Evolutionary conservation across 306 rosid species (phyloP), one percentile per base, ranked within the genome.

Genomic region (Vigna trinervia): DNA sequence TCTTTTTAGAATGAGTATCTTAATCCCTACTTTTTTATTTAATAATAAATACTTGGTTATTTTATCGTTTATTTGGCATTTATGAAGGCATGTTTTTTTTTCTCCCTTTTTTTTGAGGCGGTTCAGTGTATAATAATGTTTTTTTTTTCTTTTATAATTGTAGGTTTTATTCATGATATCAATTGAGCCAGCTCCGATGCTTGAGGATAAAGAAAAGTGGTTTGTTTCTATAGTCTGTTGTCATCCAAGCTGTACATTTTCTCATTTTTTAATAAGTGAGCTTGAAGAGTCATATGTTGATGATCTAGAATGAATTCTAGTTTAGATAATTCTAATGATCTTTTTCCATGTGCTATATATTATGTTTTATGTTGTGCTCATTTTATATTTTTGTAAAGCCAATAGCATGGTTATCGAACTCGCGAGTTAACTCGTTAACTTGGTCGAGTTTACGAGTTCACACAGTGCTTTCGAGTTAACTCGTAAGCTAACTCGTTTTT

Each of bases 181-280:
- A 81, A 91, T 90, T 19, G 98, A 95, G 85, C 97, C 98, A 73
- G 97, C 98, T 74, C 98, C 98, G 10, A 95, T 95, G 98, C 98
- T 95, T 45, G 98, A 95, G 88, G 98, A 95, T 83, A 95, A 95
- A 88, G 98, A 95, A 85, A 92, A 92, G 86, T 95, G 98, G 98
- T 95, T 78, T n/a, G 90, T 80, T 89, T 80, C 34, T 58, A 22
- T 58, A 17, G 61, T 45, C 56, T 81, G 41, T 56, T 47, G 41
- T 72, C 65, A 60, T 74, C 79, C 63, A 45, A 47, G 71, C 13
- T 68, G 34, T 83, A 20, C 47, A 26, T 52, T 50, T 32, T 59
- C 67, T 81, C 66, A 10, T 72, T 75, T 28, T 58, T 63, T 32
- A 78, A 59, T 38, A 47, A 48, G 38, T 77, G 46, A 68, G 66